Percentiles rank a stretch among this genome's conserved stretches.
phyloP scores from a whole-genome alignment of 108 stramenopile species.

The Pseudonitzschia multistriata region DNA sequence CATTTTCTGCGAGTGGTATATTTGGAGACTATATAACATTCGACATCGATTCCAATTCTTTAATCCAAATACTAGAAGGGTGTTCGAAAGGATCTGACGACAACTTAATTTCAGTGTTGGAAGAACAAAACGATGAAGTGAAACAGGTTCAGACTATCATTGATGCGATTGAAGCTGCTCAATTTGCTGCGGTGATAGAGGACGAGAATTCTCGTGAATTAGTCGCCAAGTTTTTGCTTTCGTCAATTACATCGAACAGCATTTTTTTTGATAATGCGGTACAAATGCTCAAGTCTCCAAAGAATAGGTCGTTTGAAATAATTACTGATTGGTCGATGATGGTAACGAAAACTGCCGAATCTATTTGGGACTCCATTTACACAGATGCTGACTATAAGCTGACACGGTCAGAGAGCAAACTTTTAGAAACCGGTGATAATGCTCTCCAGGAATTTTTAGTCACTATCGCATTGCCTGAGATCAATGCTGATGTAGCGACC shows the following conservation, averaged over 20 bases:
- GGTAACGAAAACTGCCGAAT: not conserved
- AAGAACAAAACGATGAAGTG: not conserved
- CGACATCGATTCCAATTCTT: not conserved
- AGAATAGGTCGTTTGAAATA: not conserved
- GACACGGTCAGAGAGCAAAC: not conserved
- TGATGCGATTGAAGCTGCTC: not conserved
- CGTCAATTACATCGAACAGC: not conserved
- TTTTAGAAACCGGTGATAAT: not conserved
- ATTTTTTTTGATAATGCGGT: not conserved
- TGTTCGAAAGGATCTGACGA: not conserved
- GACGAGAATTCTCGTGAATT: not conserved
- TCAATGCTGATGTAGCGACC: not conserved
- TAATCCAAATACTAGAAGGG: not conserved
- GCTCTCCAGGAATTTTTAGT: not conserved
- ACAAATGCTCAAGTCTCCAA: not conserved
- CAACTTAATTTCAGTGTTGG: not conserved
- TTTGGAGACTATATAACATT: not conserved
- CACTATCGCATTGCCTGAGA: not conserved
- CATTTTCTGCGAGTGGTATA: not conserved
- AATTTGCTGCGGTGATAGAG: not conserved
- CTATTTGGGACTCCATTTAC: not conserved
- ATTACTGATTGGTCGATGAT: not conserved
- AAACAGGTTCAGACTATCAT: not conserved
- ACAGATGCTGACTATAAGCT: not conserved
- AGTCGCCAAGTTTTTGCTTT: not conserved